Conservation (phyloP, 148 eudicot species). For the Heliamphora exappendiculata region DNA sequence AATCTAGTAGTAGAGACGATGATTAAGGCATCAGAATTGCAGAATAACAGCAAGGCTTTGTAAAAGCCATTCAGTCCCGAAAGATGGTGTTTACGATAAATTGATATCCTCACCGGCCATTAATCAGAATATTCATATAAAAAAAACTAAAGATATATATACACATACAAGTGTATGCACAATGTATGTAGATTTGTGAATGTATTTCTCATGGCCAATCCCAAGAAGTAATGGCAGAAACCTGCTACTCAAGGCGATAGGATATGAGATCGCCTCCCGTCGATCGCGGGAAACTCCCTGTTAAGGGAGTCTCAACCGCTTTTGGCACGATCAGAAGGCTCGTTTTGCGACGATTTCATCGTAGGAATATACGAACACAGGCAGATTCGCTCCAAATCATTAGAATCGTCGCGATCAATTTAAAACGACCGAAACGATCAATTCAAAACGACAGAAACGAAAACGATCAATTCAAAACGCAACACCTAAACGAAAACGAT, state of each 20-base stretch:
- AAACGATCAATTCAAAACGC: too few relatives aligned
- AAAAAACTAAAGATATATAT: neutral
- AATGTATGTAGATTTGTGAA: neutral
- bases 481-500: too few relatives aligned
- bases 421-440: neutral
- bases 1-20: too few relatives aligned
- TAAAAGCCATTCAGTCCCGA: constrained; percentile 35
- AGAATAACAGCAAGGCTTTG: constrained; percentile 28
- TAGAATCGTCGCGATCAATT: neutral
- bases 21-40: constrained; percentile 39
- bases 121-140: neutral
- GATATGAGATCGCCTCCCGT: constrained; percentile 29
- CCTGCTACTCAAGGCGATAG: constrained; percentile 44
- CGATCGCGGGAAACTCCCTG: constrained; percentile 14
- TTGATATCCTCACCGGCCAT: constrained; percentile 27
- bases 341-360: constrained; percentile 24
- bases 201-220: constrained; percentile 46
- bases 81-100: constrained; percentile 27
- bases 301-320: constrained; percentile 18
- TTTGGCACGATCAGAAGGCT: neutral
- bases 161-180: neutral
- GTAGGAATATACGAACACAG: constrained; percentile 23
- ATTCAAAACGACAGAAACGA: neutral
- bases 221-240: constrained; percentile 37
- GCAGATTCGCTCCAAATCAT: constrained; percentile 14